Evolutionary conservation across 129 eudicot species (phyloP), one percentile per base, ranked within the genome.

Genomic region (Calendula officinalis): DNA sequence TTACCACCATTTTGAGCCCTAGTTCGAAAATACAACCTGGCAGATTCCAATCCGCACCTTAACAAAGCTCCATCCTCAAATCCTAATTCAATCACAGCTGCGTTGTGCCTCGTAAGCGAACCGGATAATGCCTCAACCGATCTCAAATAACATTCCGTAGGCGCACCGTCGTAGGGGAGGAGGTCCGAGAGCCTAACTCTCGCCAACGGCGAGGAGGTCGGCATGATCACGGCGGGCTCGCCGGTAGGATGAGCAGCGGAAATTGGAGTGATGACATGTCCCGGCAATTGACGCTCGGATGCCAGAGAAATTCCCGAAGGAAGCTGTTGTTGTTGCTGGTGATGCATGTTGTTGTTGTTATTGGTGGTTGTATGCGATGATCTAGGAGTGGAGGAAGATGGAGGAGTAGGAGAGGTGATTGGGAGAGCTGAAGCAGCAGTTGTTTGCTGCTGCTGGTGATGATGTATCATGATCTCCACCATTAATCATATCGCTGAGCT

Each of bases 31-130:
- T 70, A 92, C 73, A 83, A 60, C 54, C 95, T 80, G 0, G 85
- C 73, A 5, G 91, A 71, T 60, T 88, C 96, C 76, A 92, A 78
- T 1, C 89, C 96, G 7, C 98, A 88, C 71, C 98, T 79, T 77
- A 92, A 57, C 61, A 92, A 13, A 34, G 95, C 86, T 3, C 82
- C 73, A 66, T 88, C 98, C 7, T 88, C 82, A 8, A 70, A 13
- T 40, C 86, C 89, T 14, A 92, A 83, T 63, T 85, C 89, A 68
- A 92, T 81, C 59, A 92, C 79, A 3, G 74, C 98, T 4, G 91
- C 95, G 77, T 92, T 92, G 75, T 85, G 77, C 60, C 82, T 70
- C 70, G 68, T 85, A 36, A 92, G 83, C 55, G 98, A 92, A n/a
- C 68, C 75, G 0, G 95, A 85, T 13, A 92, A 77, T 12, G 84